A percentile compares a stretch with the other conserved stretches of the same genome.
These are phyloP conservation scores for Phytophthora quininea DNA, from an alignment of 352 stramenopile genomes.

Conservation along the genomic window DNA sequence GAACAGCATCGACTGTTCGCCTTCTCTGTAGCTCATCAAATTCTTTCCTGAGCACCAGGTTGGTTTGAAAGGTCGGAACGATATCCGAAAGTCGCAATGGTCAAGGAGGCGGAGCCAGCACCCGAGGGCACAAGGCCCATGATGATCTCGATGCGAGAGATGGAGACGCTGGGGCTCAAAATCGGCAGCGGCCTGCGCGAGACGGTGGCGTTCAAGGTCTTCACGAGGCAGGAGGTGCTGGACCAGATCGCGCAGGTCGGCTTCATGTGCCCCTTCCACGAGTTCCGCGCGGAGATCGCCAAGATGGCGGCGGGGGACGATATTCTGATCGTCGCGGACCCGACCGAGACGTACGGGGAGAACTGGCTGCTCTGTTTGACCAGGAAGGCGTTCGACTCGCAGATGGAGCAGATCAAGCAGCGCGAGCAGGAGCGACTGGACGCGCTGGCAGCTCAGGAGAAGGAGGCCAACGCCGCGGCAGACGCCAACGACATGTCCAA, in stretches of 20 bases:
- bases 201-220: slow-evolving; percentile 74
- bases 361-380: slow-evolving; percentile 87
- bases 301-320: slow-evolving; percentile 71
- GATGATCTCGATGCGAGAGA: slow-evolving; percentile 89
- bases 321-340: slow-evolving; percentile 78
- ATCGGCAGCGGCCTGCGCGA: slow-evolving; percentile 78
- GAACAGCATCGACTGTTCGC: too few relatives aligned
- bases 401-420: slow-evolving; percentile 66
- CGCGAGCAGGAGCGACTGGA: slow-evolving; percentile 56
- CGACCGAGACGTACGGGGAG: slow-evolving; percentile 79
- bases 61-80: too few relatives aligned
- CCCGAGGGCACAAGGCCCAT: slow-evolving; percentile 75
- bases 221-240: slow-evolving; percentile 71
- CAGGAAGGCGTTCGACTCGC: slow-evolving; percentile 59
- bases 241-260: slow-evolving; percentile 78
- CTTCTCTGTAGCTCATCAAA: too few relatives aligned
- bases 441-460: slow-evolving; percentile 43
- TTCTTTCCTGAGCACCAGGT: too few relatives aligned
- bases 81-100: slow-evolving; percentile 5
- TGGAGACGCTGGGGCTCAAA: slow-evolving; percentile 83
- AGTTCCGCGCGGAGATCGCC: slow-evolving; percentile 65
- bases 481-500: slow-evolving; percentile 55
- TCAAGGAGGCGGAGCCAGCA: slow-evolving; percentile 52
- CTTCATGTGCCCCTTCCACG: slow-evolving; percentile 87
- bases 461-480: slow-evolving; percentile 19